phyloP scores from a whole-genome alignment of 495 filamentous ascomycete species.

The Umbilicaria muhlenbergii region DNA sequence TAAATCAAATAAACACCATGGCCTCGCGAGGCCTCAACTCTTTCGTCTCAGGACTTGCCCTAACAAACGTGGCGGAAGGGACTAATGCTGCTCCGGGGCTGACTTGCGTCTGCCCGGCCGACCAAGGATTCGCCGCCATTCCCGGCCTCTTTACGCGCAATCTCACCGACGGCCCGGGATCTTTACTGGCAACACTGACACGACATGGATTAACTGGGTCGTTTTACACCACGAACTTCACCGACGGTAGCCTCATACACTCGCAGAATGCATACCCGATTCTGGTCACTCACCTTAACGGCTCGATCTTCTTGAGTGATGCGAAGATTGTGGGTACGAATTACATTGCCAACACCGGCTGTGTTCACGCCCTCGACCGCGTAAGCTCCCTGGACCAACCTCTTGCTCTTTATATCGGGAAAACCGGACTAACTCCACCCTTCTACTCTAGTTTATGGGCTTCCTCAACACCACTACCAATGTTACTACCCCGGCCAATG shows the following conservation, averaged over 20 bases:
- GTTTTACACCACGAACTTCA: conserved; percentile 4
- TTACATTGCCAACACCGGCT: conserved; percentile 3
- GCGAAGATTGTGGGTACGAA: conserved; percentile 5
- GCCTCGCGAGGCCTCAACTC: background rate
- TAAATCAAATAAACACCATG: conserved; percentile 7
- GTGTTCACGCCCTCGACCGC: conserved; percentile 5
- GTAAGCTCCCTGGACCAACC: background rate
- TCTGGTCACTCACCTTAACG: background rate
- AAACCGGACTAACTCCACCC: background rate
- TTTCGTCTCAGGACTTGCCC: background rate
- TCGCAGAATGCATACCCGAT: conserved; percentile 5
- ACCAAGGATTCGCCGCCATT: conserved; percentile 1
- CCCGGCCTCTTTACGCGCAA: background rate
- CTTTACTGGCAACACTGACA: background rate
- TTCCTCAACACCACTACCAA: conserved; percentile 4
- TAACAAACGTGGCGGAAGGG: background rate
- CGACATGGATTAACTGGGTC: conserved; percentile 1
- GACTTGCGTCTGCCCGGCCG: conserved; percentile 5
- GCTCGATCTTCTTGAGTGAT: conserved; percentile 6
- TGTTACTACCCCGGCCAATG: conserved; percentile 2
- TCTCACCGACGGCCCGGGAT: background rate
- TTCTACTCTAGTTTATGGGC: background rate
- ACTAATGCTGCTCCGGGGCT: conserved; percentile 4
- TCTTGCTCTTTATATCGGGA: background rate
- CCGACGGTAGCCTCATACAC: conserved; percentile 2